Evolutionary conservation across 805 yeast genomes (phyloP).

Genomic region (Tetrapisispora pingtungensis): DNA sequence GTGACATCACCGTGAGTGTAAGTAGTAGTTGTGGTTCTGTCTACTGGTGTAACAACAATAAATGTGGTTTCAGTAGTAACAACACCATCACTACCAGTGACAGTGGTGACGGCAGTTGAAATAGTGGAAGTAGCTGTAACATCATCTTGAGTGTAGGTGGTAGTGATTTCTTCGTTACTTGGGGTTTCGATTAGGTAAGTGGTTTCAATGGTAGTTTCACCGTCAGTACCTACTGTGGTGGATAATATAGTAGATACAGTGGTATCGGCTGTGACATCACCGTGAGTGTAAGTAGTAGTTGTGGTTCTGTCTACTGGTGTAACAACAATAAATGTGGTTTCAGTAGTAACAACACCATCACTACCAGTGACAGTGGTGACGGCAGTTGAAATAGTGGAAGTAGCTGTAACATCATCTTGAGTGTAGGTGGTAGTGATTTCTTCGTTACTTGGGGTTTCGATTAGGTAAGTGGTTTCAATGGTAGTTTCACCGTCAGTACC

Average conservation of each 20-base stretch:
- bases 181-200: conserved; percentile 1
- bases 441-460: conserved; percentile 2
- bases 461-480: neutral
- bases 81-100: conserved; percentile 3
- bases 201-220: conserved; percentile 1
- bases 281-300: neutral
- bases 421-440: neutral
- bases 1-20: conserved; percentile 1
- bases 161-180: neutral
- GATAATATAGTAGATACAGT: conserved; percentile 1
- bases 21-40: neutral
- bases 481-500: conserved; percentile 3
- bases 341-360: conserved; percentile 1
- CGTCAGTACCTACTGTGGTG: conserved; percentile 2
- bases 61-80: conserved; percentile 2
- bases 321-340: conserved; percentile 1
- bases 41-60: conserved; percentile 1
- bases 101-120: neutral
- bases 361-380: conserved; percentile 2
- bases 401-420: neutral
- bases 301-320: no score
- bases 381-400: neutral
- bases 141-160: neutral
- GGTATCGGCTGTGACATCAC: neutral
- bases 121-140: neutral